Evolutionary conservation across 2,329 filamentous ascomycete genomes (phyloP).

Genomic region (Albifimbria verrucaria): DNA sequence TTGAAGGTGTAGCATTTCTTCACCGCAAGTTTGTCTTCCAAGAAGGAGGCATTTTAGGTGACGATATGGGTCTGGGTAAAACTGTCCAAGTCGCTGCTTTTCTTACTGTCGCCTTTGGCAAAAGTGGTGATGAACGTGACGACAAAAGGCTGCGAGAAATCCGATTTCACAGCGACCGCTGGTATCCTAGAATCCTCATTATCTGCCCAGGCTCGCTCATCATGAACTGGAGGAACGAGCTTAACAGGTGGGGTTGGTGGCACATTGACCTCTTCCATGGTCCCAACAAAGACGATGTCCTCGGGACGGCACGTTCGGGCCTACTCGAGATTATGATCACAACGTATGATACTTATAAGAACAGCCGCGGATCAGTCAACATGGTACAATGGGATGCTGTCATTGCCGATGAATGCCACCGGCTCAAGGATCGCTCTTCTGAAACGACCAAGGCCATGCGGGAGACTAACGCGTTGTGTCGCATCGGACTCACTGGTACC

Average conservation of each 20-base stretch:
- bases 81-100: slow-evolving; percentile 96
- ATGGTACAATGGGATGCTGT: slow-evolving; percentile 89
- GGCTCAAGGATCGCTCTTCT: slow-evolving; percentile 75
- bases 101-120: slow-evolving; percentile 86
- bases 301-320: slow-evolving; percentile 71
- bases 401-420: slow-evolving; percentile 90
- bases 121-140: slow-evolving; percentile 86
- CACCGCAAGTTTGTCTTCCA: slow-evolving; percentile 90
- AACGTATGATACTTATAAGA: slow-evolving; percentile 87
- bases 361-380: slow-evolving; percentile 71
- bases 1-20: slow-evolving; percentile 79
- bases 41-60: slow-evolving; percentile 83
- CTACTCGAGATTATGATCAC: slow-evolving; percentile 89
- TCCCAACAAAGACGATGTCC: slow-evolving; percentile 59
- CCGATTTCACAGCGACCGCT: slow-evolving; percentile 57
- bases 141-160: slow-evolving; percentile 84
- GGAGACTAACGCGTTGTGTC: slow-evolving; percentile 83
- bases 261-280: slow-evolving; percentile 81
- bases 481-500: slow-evolving; percentile 90
- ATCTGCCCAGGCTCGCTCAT: slow-evolving; percentile 88
- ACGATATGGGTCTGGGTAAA: slow-evolving; percentile 97
- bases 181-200: slow-evolving; percentile 78
- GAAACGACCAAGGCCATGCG: slow-evolving; percentile 85
- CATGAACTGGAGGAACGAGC: slow-evolving; percentile 85
- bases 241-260: slow-evolving; percentile 95